Percentiles rank a stretch among this genome's conserved stretches.
These are phyloP conservation scores for Graphilbum sp. DNA, from an alignment of 2,329 filamentous ascomycete genomes.

Conservation along the genomic window DNA sequence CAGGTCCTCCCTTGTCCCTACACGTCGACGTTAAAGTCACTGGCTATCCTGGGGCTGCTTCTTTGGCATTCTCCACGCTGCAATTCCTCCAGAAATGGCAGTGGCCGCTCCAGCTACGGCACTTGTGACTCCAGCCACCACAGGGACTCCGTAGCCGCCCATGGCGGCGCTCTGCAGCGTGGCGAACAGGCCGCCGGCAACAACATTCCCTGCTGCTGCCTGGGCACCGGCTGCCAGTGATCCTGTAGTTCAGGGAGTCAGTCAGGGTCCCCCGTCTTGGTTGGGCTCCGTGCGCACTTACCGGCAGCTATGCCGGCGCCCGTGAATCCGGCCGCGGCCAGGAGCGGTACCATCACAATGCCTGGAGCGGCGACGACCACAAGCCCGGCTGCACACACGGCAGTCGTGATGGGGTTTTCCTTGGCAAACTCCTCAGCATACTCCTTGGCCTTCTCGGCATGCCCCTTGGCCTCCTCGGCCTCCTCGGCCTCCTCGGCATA, in stretches of 20 bases:
- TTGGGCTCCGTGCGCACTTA: not conserved
- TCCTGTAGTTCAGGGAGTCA: too few relatives aligned
- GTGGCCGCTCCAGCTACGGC: not conserved
- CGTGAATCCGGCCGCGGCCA: slow-evolving; percentile 4
- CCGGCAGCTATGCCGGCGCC: slow-evolving; percentile 1
- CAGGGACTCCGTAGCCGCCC: slow-evolving; percentile 13
- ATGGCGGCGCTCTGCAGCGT: slow-evolving; percentile 16
- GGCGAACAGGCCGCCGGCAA: slow-evolving; percentile 12
- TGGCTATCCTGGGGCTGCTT: too few relatives aligned
- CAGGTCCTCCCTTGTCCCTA: too few relatives aligned
- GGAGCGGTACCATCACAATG: not conserved
- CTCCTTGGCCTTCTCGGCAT: too few relatives aligned
- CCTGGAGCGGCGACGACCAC: not conserved
- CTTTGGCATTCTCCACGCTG: not conserved
- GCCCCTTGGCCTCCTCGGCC: too few relatives aligned
- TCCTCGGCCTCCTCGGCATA: too few relatives aligned
- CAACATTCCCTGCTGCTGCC: slow-evolving; percentile 15
- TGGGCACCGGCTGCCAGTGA: slow-evolving; percentile 13
- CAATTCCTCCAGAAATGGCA: not conserved
- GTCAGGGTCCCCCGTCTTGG: not conserved
- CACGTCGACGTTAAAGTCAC: too few relatives aligned
- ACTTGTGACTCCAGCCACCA: not conserved
- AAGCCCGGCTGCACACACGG: not conserved
- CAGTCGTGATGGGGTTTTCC: not conserved
- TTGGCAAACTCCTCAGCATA: too few relatives aligned